A percentile compares a stretch with the other conserved stretches of the same genome.
Evolutionary conservation across 2,329 filamentous ascomycete genomes (phyloP).

Genomic region (Juglanconis juglandina): DNA sequence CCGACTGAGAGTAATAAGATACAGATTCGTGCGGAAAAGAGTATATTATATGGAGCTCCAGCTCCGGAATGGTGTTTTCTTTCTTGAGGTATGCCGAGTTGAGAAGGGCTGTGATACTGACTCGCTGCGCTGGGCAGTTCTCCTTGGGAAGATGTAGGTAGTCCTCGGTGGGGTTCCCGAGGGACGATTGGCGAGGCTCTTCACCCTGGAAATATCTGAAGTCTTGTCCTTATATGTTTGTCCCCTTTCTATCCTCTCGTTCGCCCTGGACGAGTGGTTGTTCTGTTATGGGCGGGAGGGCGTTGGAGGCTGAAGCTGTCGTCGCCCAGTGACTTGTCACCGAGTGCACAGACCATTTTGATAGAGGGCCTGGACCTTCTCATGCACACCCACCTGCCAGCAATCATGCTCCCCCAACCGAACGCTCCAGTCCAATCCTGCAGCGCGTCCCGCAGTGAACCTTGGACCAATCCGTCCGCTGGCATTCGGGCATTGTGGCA

Average conservation of each 20-base stretch:
- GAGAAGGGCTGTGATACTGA: neutral
- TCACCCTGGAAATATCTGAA: too few species aligned
- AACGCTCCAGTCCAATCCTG: too few species aligned
- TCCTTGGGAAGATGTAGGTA: neutral
- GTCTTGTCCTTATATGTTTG: too few species aligned
- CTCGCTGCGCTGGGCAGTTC: neutral
- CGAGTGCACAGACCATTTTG: neutral
- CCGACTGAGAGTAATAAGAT: too few species aligned
- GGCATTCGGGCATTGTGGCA: neutral
- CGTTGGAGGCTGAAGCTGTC: neutral
- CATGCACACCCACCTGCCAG: neutral
- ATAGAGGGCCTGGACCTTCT: neutral
- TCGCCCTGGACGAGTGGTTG: too few species aligned
- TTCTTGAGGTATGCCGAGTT: neutral
- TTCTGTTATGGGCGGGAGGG: too few species aligned
- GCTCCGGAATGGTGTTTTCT: neutral
- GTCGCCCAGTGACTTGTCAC: neutral
- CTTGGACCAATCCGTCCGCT: neutral
- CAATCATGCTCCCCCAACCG: neutral
- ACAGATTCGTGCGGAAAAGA: too few species aligned
- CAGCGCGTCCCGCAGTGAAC: too few species aligned
- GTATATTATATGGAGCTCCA: neutral
- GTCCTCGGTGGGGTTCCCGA: neutral
- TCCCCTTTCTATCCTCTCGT: too few species aligned
- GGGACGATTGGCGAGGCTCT: neutral